phyloP scores from a whole-genome alignment of 148 eudicot species.

The Silene uniflora region DNA sequence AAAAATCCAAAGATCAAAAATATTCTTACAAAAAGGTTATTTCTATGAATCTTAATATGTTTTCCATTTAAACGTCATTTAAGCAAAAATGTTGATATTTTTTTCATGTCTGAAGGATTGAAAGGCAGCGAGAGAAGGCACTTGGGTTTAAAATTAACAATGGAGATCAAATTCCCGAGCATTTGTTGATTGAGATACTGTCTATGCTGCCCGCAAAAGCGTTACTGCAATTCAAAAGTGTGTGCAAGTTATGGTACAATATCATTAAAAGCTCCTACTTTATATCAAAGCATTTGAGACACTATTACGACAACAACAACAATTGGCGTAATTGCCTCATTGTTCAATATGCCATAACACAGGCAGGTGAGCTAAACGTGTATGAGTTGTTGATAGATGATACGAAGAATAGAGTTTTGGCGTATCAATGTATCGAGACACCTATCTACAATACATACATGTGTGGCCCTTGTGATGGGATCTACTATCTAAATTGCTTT shows the following conservation, averaged over 20 bases:
- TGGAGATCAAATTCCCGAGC: background rate
- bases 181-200: constrained; percentile 14
- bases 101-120: background rate
- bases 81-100: no score
- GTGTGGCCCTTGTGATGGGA: constrained; percentile 19
- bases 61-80: no score
- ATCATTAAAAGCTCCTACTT: constrained; percentile 10
- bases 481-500: constrained; percentile 7
- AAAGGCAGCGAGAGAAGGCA: background rate
- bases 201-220: constrained; percentile 13
- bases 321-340: constrained; percentile 3
- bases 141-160: background rate
- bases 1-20: background rate
- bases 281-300: constrained; percentile 15
- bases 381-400: constrained; percentile 13
- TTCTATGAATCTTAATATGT: no score
- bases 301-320: constrained; percentile 13
- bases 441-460: background rate
- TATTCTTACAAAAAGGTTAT: constrained; percentile 11
- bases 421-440: background rate
- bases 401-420: background rate
- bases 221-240: constrained; percentile 10
- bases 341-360: background rate
- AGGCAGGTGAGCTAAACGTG: background rate
- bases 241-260: constrained; percentile 21